phyloP scores from a whole-genome alignment of 1,284 basidiomycete genomes.

The Phylloporus gajari region DNA sequence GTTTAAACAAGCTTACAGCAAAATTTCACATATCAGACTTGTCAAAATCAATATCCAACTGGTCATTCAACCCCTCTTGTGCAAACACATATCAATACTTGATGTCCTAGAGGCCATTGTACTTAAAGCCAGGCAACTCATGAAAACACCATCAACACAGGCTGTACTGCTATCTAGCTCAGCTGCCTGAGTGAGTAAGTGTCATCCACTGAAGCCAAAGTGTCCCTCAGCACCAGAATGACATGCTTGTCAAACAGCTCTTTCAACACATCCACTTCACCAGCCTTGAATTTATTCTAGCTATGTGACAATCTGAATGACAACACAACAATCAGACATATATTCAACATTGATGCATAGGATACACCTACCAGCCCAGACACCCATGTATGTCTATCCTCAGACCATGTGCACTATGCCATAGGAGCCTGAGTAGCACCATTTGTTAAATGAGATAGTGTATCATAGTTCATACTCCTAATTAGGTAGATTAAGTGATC shows the following conservation, averaged over 20 bases:
- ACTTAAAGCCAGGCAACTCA: slow-evolving; percentile 60
- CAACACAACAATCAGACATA: slow-evolving; percentile 40
- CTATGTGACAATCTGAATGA: slow-evolving; percentile 48
- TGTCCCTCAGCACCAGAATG: neutral
- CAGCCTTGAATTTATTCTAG: slow-evolving; percentile 72
- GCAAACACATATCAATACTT: slow-evolving; percentile 79
- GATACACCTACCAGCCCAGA: slow-evolving; percentile 27
- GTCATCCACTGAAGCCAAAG: neutral
- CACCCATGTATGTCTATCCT: slow-evolving; percentile 40
- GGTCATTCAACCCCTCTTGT: slow-evolving; percentile 74
- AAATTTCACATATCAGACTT: slow-evolving; percentile 79
- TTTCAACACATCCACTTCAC: slow-evolving; percentile 72
- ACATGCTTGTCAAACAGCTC: slow-evolving; percentile 62
- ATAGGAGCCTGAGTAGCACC: neutral
- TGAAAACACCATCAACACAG: too few relatives aligned
- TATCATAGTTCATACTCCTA: too few relatives aligned
- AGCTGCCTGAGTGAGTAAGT: too few relatives aligned
- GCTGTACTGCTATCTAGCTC: too few relatives aligned
- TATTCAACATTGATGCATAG: neutral
- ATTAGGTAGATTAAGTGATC: too few relatives aligned
- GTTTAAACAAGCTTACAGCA: neutral
- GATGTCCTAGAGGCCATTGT: slow-evolving; percentile 62
- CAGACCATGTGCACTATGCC: slow-evolving; percentile 34
- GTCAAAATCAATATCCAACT: slow-evolving; percentile 73
- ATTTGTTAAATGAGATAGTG: too few relatives aligned